Evolutionary conservation across 352 stramenopile species (phyloP), one percentile per base, ranked within the genome.

Genomic region (Plasmopara muralis): DNA sequence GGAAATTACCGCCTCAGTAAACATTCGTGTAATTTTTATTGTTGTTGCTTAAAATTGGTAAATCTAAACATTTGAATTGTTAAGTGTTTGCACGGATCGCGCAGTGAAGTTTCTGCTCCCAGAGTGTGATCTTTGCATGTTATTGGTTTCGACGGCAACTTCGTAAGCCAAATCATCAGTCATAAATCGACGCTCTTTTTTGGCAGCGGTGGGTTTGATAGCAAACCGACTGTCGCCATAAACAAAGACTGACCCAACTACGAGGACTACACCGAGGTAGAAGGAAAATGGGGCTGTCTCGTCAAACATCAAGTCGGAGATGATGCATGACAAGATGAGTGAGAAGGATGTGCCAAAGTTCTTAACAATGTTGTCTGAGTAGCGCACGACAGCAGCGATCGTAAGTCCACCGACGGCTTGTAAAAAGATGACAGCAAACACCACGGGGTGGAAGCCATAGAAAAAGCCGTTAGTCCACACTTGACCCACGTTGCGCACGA

Each of bases 331-430:
- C 31, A 94, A 77, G 56, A 94, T 77, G 50, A 94, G 70, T 49
- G 84, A 92, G 66, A 94, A 89, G 14, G 79, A 88, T 25, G 84
- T 92, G 66, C 79, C 84, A 50, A 94, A 94, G 62, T 93, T 94
- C 72, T 94, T 94, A 61, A 94, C 76, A 43, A 94, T 82, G 57
- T 94, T 94, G 78, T 94, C 84, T 53, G 84, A 92, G 70, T 85
- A 94, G 15, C 82, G 77, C 64, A 94, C 82, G 53, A 94, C 84
- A 0, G 80, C 82, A 6, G 84, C 84, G 57, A 93, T 87, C 5
- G 81, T 92, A 53, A 94, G 77, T 0, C 84, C 84, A 43, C 84
- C 84, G 13, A 89, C 77, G 10, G 82, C 84, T 57, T 94, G 84
- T 14, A 94, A 60, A 31, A 89, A 79, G 44, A 94, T 87, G 37